Evolutionary conservation across 2,329 filamentous ascomycete genomes (phyloP), one percentile per base, ranked within the genome.

Genomic region (Botrytis aclada): DNA sequence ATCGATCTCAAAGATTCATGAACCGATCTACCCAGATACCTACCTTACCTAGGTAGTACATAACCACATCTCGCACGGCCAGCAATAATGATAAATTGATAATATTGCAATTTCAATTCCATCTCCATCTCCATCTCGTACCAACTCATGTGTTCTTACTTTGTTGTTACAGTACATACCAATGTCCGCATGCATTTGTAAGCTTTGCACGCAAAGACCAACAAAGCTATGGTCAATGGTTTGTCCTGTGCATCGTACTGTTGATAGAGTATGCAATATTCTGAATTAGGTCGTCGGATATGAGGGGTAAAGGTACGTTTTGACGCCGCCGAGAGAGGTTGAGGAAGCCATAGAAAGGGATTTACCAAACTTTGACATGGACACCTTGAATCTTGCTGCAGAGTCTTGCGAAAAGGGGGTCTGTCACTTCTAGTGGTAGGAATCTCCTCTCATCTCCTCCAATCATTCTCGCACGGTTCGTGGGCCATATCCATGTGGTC

Each of bases 381-480:
- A 43, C 61, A 3, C 43, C 37, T 43, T 63, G 61, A 43, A 16
- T 41, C 22, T 41, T 62, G n/a, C 39, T 32, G 62, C 41, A 37
- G 37, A 25, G 34, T 22, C 34, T 37, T 61, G 32, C 32, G 6
- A 60, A 60, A 60, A 60, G 32, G 56, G 25, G 34, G 29, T 41
- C 39, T 41, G 37, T 62, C 47, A 54, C 47, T 54, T n/a, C 47
- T n/a, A 37, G 37, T 41, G 12, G 37, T 41, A 10, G 60, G 12
- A 61, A 61, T 58, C 56, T 32, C 29, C 56, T 22, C 0, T 34
- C 32, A 12, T 34, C 56, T 60, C 56, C 29, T 22, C 64, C 64
- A 66, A 66, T 66, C 45, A 66, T 66, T 54, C 45, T 54, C 20
- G 22, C 64, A 66, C 45, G 25, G 43, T 29, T 51, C 63, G n/a